These are phyloP conservation scores for Chytriomyces sp. DNA, from an alignment of 192 early-diverging fungal species.

Conservation along the genomic window DNA sequence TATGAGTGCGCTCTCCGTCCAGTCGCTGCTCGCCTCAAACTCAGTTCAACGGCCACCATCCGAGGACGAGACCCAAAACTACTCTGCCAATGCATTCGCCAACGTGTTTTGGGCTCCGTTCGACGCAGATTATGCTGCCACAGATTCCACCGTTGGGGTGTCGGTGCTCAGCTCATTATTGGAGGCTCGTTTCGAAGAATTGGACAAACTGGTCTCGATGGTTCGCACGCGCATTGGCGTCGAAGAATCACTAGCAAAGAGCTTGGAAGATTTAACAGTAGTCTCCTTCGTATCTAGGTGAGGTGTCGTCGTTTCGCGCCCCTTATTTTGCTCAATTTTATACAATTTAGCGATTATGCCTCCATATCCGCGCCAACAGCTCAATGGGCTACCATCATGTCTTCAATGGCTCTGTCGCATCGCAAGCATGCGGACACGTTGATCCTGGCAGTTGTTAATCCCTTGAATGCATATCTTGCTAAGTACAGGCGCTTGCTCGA, in stretches of 20 bases:
- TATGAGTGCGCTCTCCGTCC: too few species aligned
- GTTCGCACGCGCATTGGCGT: background rate
- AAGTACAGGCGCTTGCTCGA: constrained; percentile 29
- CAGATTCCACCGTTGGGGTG: background rate
- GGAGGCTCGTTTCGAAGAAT: background rate
- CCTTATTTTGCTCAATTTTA: too few species aligned
- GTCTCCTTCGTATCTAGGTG: background rate
- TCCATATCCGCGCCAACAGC: background rate
- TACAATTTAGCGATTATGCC: background rate
- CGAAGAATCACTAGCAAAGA: background rate
- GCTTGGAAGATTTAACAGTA: background rate
- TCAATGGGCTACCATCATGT: background rate
- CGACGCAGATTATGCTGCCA: background rate
- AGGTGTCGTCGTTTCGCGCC: background rate
- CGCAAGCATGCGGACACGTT: constrained; percentile 42
- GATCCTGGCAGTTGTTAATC: constrained; percentile 36
- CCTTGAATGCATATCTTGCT: constrained; percentile 36
- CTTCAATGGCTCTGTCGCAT: constrained; percentile 1
- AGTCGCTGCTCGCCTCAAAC: too few species aligned
- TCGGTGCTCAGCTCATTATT: background rate
- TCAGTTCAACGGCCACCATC: too few species aligned
- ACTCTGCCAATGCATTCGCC: too few species aligned
- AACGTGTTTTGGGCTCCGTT: background rate
- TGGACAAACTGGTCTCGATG: background rate
- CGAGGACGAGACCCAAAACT: too few species aligned